Evolutionary conservation across 805 yeast species (phyloP).

Genomic region (Ogataea zsoltii): DNA sequence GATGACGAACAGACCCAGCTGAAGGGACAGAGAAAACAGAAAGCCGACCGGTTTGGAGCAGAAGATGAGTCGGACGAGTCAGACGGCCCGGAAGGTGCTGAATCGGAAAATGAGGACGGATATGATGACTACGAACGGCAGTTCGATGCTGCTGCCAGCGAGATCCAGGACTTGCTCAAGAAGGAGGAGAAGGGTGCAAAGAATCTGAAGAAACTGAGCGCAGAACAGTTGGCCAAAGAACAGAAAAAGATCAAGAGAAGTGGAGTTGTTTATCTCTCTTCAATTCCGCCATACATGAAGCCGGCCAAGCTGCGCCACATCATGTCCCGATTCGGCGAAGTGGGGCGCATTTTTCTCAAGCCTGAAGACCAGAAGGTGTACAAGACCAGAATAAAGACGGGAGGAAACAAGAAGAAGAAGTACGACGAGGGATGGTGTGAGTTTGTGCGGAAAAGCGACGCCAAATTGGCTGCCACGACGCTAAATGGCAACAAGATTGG

Average conservation of each 20-base stretch:
- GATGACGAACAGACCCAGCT: conserved; percentile 1
- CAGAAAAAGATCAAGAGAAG: conserved; percentile 62
- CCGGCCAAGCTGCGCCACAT: conserved; percentile 87
- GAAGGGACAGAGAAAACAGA: conserved; percentile 16
- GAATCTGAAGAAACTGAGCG: conserved; percentile 56
- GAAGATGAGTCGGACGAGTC: conserved; percentile 4
- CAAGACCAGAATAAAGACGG: conserved; percentile 70
- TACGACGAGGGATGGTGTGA: conserved; percentile 98
- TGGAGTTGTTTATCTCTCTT: conserved; percentile 91
- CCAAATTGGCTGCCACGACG: conserved; percentile 83
- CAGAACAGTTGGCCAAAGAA: conserved; percentile 54
- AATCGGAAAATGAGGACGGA: conserved; percentile 16
- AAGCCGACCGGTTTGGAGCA: conserved; percentile 9
- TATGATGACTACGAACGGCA: conserved; percentile 13
- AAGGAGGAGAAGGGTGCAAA: conserved; percentile 26
- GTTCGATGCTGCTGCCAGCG: conserved; percentile 21
- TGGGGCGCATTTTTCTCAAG: conserved; percentile 83
- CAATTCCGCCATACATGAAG: conserved; percentile 96
- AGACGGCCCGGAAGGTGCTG: conserved; percentile 10
- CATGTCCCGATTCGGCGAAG: conserved; percentile 75
- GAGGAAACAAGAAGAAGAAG: conserved; percentile 88
- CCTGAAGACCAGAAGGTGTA: conserved; percentile 76
- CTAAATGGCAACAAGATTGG: conserved; percentile 88
- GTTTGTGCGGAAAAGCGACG: conserved; percentile 77
- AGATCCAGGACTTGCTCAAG: conserved; percentile 20